A percentile compares a stretch with the other conserved stretches of the same genome.
Conservation (phyloP, 768 basidiomycete genomes). For the Nidularia sp. region DNA sequence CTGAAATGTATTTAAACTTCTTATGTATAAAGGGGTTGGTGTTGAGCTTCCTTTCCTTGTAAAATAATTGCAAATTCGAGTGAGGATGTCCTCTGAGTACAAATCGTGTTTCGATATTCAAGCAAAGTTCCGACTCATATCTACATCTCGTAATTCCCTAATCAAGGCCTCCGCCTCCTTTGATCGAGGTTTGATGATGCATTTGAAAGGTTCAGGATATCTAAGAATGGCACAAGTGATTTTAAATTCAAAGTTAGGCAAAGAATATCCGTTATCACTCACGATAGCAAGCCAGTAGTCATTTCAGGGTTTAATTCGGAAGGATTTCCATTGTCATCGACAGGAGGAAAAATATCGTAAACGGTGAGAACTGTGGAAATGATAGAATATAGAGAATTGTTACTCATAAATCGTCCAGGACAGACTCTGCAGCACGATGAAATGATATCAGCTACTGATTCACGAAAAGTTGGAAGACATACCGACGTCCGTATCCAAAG, state of each 20-base stretch:
- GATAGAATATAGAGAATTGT: constrained; percentile 13
- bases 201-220: constrained; percentile 18
- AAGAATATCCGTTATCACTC: constrained; percentile 4
- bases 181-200: constrained; percentile 15
- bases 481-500: constrained; percentile 3
- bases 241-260: background rate
- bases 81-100: too few species aligned
- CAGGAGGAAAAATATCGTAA: constrained; percentile 15
- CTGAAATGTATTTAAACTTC: too few species aligned
- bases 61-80: too few species aligned
- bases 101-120: too few species aligned
- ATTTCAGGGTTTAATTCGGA: constrained; percentile 12
- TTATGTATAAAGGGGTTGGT: too few species aligned
- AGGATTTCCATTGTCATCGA: constrained; percentile 14
- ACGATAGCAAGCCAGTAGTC: constrained; percentile 16
- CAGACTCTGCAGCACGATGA: constrained; percentile 15
- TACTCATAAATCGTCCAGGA: constrained; percentile 16
- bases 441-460: background rate
- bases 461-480: constrained; percentile 1
- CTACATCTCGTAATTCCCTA: too few species aligned
- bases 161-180: constrained; percentile 4
- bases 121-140: too few species aligned
- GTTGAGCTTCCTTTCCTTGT: too few species aligned
- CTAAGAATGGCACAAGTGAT: constrained; percentile 3
- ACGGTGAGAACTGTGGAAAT: constrained; percentile 16